phyloP scores from a whole-genome alignment of 1,139 yeast species.

The Debaryomyces robertsiae region DNA sequence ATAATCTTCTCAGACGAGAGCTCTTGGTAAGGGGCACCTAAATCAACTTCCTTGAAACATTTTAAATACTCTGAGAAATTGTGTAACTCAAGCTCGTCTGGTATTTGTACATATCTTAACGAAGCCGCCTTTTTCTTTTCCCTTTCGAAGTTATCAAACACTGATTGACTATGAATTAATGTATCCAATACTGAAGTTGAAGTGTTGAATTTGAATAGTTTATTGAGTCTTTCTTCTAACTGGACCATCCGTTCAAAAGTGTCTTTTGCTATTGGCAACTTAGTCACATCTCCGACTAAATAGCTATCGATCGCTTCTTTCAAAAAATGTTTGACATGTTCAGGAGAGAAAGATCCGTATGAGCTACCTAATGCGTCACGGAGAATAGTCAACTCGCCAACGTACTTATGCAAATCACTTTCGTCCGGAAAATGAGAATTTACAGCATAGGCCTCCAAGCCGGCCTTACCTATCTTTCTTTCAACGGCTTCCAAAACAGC shows the following conservation, averaged over 20 bases:
- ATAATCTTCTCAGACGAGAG: conserved; percentile 20
- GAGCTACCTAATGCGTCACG: conserved; percentile 21
- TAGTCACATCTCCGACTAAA: conserved; percentile 14
- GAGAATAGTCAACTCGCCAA: conserved; percentile 24
- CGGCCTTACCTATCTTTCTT: conserved; percentile 10
- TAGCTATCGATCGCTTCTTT: conserved; percentile 18
- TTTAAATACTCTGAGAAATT: conserved; percentile 27
- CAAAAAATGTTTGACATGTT: conserved; percentile 20
- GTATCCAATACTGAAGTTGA: conserved; percentile 36
- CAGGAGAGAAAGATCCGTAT: conserved; percentile 16
- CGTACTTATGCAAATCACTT: conserved; percentile 25
- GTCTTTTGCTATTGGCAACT: conserved; percentile 19
- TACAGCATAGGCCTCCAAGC: background rate
- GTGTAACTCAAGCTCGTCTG: conserved; percentile 27
- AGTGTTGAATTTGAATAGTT: conserved; percentile 30
- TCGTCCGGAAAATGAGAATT: conserved; percentile 27
- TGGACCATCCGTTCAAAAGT: conserved; percentile 23
- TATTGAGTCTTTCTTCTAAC: conserved; percentile 21
- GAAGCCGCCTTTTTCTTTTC: conserved; percentile 7
- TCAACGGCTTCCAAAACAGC: conserved; percentile 13
- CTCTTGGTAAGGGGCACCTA: conserved; percentile 19
- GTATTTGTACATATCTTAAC: conserved; percentile 22
- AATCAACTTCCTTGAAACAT: conserved; percentile 20
- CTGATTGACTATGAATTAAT: conserved; percentile 27
- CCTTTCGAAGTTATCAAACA: conserved; percentile 26